Evolutionary conservation across 2,329 filamentous ascomycete species (phyloP), one percentile per base, ranked within the genome.

Genomic region (Stachybotrys elegans): DNA sequence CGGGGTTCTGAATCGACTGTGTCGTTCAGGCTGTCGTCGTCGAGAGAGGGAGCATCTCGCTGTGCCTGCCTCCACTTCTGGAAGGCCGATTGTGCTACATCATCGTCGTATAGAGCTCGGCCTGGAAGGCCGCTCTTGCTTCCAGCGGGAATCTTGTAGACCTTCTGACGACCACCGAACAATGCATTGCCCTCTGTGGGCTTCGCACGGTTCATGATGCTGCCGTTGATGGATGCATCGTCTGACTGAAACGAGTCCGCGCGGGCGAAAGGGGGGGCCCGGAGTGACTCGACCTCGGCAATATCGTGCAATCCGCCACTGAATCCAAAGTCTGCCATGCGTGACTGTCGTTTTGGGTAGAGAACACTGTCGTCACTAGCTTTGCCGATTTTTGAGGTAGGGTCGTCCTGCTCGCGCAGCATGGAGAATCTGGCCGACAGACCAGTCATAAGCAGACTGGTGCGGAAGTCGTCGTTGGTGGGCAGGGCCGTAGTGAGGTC

Each of bases 371-470:
- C 92, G 60, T 97, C 92, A 64, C 87, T 93, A 14, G 92, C 92
- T 65, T 97, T 96, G 46, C 92, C 92, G 23, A 96, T 77, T 62
- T 90, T 86, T 2, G 89, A 92, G 49, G 73, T 84, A 1, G 92
- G 92, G 57, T 96, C 90, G 61, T 96, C 91, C 62, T 96, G 92
- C 65, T 96, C 92, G 57, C 89, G 77, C 23, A 97, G 72, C 92
- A 97, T 97, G 54, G 92, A 97, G 64, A 98, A 98, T 6, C 93
- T 83, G 12, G 91, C 89, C 0, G 92, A 97, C 5, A 98, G 76
- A 34, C 91, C 92, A 1, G 89, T 91, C 92, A 98, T 95, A 49
- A 98, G 74, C 46, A 98, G 71, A 72, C 93, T 97, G 4, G 93
- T 98, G 45, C 93, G 82, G 65, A 98, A 97, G 59, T 97, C 85